These are phyloP conservation scores for Letharia columbiana DNA, from an alignment of 495 filamentous ascomycete genomes.

Conservation along the genomic window DNA sequence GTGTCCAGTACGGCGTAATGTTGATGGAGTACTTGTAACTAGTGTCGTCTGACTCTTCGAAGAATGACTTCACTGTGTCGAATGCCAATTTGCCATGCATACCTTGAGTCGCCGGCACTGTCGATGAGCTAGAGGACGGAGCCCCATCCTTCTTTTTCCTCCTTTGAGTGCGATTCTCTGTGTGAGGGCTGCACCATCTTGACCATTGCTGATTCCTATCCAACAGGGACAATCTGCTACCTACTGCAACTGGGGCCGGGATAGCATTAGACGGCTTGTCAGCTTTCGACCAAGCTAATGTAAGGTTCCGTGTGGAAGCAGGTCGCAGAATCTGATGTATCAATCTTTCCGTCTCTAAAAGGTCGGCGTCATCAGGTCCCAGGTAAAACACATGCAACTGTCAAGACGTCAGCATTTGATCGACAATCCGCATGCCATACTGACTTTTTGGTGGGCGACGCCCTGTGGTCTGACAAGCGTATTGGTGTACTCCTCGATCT, in stretches of 20 bases:
- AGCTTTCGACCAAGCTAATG: neutral
- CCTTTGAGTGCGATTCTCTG: too few species aligned
- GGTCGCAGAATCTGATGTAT: constrained; percentile 14
- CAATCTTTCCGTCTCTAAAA: constrained; percentile 18
- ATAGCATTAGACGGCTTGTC: neutral
- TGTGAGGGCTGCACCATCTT: constrained; percentile 2
- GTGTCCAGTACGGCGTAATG: neutral
- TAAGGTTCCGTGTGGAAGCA: neutral
- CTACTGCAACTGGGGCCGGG: constrained; percentile 13
- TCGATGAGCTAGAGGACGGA: neutral
- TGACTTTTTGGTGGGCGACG: neutral
- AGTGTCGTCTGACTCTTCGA: constrained; percentile 3
- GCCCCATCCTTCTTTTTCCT: neutral
- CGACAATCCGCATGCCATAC: neutral
- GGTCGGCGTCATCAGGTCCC: constrained; percentile 15
- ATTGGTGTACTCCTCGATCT: constrained; percentile 17
- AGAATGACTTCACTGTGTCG: constrained; percentile 2
- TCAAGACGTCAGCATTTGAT: neutral
- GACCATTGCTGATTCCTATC: constrained; percentile 12
- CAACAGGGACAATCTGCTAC: constrained; percentile 11
- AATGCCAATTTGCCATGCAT: neutral
- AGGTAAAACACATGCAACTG: constrained; percentile 18
- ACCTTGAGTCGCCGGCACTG: neutral
- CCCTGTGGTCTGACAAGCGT: constrained; percentile 10
- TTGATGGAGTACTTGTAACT: neutral